Conservation (phyloP, 805 yeast species). For the Blastobotrys americana region DNA sequence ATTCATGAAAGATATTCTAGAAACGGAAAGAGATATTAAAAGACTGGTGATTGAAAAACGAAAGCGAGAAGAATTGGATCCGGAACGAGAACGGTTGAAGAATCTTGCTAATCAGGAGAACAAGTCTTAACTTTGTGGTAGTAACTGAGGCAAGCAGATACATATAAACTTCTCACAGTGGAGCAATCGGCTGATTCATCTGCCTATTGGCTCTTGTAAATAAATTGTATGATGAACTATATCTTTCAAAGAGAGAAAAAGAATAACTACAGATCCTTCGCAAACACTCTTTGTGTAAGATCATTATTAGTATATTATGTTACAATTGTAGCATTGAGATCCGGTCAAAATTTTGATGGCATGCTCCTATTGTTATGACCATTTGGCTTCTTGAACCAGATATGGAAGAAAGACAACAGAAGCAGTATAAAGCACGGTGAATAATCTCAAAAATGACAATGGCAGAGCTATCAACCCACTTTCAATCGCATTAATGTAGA, state of each 20-base stretch:
- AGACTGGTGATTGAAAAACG: not conserved
- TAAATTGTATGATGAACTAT: no score
- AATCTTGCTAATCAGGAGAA: conserved; percentile 23
- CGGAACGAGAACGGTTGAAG: conserved; percentile 18
- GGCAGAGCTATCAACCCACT: conserved; percentile 66
- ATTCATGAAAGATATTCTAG: conserved; percentile 19
- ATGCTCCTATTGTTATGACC: conserved; percentile 8
- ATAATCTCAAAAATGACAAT: conserved; percentile 59
- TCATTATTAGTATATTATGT: no score
- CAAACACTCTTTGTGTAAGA: no score
- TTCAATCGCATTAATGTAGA: conserved; percentile 56
- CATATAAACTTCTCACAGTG: no score
- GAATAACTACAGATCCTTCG: no score
- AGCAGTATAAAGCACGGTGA: conserved; percentile 67
- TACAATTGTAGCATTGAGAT: no score
- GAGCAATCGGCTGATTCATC: no score
- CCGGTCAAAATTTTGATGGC: not conserved
- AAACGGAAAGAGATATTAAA: conserved; percentile 6
- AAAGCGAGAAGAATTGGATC: conserved; percentile 6
- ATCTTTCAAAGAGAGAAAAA: no score
- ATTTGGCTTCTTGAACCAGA: conserved; percentile 34
- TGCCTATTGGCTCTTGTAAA: no score
- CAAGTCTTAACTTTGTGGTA: conserved; percentile 4
- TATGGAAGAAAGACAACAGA: conserved; percentile 73
- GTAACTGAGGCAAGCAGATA: no score